Percentiles rank a stretch among this genome's conserved stretches.
Evolutionary conservation across 106 monocot species (phyloP).

Genomic region (Gastrodia elata): DNA sequence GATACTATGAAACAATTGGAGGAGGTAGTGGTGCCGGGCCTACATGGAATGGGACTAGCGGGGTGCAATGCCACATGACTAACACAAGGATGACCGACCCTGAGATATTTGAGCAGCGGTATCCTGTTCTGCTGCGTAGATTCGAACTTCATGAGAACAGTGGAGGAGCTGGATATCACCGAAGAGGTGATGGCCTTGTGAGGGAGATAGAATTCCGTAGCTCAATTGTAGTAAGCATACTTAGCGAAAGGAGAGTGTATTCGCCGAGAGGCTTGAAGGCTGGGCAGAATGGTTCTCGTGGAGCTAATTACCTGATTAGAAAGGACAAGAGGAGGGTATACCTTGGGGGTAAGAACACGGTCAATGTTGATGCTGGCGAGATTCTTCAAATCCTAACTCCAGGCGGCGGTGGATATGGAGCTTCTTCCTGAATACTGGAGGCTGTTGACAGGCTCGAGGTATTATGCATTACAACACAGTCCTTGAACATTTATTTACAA

Average conservation of each 20-base stretch:
- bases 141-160: slow-evolving; percentile 72
- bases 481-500: neutral
- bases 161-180: slow-evolving; percentile 60
- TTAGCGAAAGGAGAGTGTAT: slow-evolving; percentile 76
- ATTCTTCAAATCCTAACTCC: slow-evolving; percentile 79
- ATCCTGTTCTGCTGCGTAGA: slow-evolving; percentile 64
- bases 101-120: slow-evolving; percentile 91
- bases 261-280: slow-evolving; percentile 74
- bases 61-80: slow-evolving; percentile 97
- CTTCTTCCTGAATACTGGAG: slow-evolving; percentile 8
- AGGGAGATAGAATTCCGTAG: slow-evolving; percentile 81
- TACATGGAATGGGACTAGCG: slow-evolving; percentile 82
- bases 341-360: slow-evolving; percentile 89
- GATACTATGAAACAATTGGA: slow-evolving; percentile 94
- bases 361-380: slow-evolving; percentile 60
- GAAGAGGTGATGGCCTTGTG: slow-evolving; percentile 84
- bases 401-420: slow-evolving; percentile 89
- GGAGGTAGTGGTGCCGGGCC: slow-evolving; percentile 92
- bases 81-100: slow-evolving; percentile 97
- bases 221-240: slow-evolving; percentile 72
- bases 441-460: too few relatives aligned
- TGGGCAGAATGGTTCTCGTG: slow-evolving; percentile 57
- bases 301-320: slow-evolving; percentile 59
- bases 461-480: neutral
- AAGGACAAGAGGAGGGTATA: slow-evolving; percentile 60